Percentiles rank a stretch among this genome's conserved stretches.
phyloP scores from a whole-genome alignment of 208 protist genomes.

The Entamoeba dispar region DNA sequence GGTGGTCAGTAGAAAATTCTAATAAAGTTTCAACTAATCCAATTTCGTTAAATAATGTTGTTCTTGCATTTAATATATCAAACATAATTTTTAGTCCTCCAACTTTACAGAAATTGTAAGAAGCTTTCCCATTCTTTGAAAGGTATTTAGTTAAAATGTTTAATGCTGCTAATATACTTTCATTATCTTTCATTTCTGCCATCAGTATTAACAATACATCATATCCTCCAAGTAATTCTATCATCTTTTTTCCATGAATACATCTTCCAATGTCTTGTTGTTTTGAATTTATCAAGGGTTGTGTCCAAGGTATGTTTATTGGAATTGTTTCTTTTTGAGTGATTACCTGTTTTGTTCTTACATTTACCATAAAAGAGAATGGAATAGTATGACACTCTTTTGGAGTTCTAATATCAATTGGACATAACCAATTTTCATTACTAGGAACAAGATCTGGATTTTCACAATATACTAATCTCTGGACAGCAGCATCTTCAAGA shows the following conservation, averaged over 20 bases:
- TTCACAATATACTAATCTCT: background rate
- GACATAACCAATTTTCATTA: background rate
- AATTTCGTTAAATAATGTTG: background rate
- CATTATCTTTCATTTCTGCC: background rate
- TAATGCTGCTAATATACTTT: background rate
- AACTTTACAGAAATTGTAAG: background rate
- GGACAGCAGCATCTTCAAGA: background rate
- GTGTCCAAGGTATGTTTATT: background rate
- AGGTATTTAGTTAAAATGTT: background rate
- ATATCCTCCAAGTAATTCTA: background rate
- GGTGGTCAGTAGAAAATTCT: background rate
- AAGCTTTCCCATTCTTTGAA: background rate
- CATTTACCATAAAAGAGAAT: background rate
- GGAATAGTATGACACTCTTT: background rate
- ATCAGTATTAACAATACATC: background rate
- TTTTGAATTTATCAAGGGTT: background rate
- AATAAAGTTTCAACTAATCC: background rate
- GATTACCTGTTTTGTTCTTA: background rate
- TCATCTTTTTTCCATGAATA: background rate
- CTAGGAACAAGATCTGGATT: background rate
- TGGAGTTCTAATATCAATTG: background rate
- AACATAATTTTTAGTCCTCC: background rate
- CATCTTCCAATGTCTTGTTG: background rate
- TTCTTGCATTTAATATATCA: background rate
- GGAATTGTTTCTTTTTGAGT: background rate